Percentiles rank a stretch among this genome's conserved stretches.
phyloP scores from a whole-genome alignment of 169 alveolate species.

The Eimeria acervulina region DNA sequence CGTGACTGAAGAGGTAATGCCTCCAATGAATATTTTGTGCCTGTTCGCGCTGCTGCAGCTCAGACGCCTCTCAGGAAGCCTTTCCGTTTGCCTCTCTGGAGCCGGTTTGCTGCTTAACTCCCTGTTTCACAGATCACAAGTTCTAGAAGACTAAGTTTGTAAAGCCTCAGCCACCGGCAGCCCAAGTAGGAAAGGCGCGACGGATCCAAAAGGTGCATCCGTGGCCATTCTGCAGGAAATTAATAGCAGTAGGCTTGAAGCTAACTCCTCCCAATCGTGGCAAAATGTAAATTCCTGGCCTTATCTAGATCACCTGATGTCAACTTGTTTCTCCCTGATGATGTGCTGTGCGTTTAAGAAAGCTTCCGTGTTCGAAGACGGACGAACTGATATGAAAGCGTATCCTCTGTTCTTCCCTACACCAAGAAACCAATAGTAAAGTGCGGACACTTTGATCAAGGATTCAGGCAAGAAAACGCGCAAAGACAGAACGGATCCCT shows the following conservation, averaged over 20 bases:
- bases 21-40: conserved; percentile 69
- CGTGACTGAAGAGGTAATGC: conserved; percentile 70
- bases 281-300: neutral
- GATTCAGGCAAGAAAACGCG: neutral
- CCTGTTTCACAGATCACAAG: conserved; percentile 46
- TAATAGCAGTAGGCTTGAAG: neutral
- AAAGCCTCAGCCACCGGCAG: neutral
- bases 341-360: conserved; percentile 52
- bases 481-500: neutral
- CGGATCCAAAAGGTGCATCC: neutral
- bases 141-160: neutral
- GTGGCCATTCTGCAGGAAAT: neutral
- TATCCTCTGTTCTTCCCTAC: conserved; percentile 67
- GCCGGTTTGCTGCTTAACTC: conserved; percentile 72
- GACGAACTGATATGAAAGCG: conserved; percentile 68
- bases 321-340: conserved; percentile 58
- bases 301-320: neutral
- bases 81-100: conserved; percentile 65
- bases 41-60: conserved; percentile 73
- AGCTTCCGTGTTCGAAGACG: conserved; percentile 40
- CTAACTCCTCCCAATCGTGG: neutral
- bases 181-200: neutral
- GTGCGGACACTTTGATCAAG: neutral
- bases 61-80: conserved; percentile 70
- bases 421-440: neutral